Conservation (phyloP, 139 green algal genomes). For the Desmodesmus armatus region DNA sequence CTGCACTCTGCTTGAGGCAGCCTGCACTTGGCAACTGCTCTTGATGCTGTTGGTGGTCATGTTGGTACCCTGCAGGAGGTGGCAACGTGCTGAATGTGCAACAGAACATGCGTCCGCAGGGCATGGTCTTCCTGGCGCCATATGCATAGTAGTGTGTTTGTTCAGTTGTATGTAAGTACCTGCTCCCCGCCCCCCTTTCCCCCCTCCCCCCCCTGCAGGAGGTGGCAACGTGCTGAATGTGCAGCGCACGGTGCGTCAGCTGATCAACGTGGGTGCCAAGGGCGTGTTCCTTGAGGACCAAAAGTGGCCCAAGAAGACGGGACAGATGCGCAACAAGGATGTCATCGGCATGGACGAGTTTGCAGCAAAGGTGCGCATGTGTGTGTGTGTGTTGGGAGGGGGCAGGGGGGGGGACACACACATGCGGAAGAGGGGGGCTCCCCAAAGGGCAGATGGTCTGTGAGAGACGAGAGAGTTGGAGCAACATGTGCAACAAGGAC, state of each 20-base stretch:
- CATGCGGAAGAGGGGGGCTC: no score
- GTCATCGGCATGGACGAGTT: conserved; percentile 75
- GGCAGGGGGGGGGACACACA: no score
- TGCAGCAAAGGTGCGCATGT: conserved; percentile 67
- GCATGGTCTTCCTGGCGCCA: conserved; percentile 50
- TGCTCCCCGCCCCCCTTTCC: neutral
- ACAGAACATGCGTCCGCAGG: conserved; percentile 84
- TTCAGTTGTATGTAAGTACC: neutral
- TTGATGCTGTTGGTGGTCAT: no score
- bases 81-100: conserved; percentile 89
- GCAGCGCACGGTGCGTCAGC: conserved; percentile 83
- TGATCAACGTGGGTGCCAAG: conserved; percentile 80
- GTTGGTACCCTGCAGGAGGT: conserved; percentile 59
- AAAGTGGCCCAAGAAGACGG: conserved; percentile 75
- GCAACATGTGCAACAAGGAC: conserved; percentile 77
- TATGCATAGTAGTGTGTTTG: neutral
- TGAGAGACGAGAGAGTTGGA: conserved; percentile 76
- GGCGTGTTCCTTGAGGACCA: conserved; percentile 89
- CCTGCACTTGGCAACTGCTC: conserved; percentile 52
- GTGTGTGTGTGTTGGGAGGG: no score
- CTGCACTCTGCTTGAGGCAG: conserved; percentile 71
- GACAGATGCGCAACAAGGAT: conserved; percentile 77
- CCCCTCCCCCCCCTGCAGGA: conserved; percentile 58
- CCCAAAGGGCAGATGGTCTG: no score
- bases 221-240: conserved; percentile 88